Conservation (phyloP, 1,284 basidiomycete species). For the Puccinia horiana region DNA sequence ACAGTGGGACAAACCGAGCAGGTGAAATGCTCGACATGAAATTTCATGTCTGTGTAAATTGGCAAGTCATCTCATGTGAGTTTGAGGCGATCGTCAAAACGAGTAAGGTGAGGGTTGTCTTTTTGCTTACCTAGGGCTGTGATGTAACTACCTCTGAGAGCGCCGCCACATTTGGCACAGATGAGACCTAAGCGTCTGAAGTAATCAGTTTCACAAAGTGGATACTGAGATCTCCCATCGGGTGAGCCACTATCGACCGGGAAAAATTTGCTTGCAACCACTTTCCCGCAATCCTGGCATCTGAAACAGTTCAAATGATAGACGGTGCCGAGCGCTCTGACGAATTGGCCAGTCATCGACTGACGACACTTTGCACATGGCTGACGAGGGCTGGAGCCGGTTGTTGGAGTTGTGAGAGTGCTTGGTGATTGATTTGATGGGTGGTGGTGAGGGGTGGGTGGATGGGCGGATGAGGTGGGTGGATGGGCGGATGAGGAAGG, state of each 20-base stretch:
- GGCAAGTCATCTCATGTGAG: not conserved
- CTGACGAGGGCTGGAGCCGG: conserved; percentile 47
- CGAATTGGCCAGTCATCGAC: conserved; percentile 85
- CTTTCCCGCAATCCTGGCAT: conserved; percentile 95
- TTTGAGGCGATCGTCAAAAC: not conserved
- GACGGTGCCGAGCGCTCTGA: conserved; percentile 88
- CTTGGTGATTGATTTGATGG: not conserved
- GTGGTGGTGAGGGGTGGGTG: not conserved
- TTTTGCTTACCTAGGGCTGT: conserved; percentile 87
- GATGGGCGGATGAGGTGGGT: not conserved
- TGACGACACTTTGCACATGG: conserved; percentile 56
- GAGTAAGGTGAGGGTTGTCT: not conserved
- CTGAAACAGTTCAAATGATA: conserved; percentile 97
- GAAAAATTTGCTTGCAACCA: conserved; percentile 98
- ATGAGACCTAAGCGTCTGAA: conserved; percentile 94
- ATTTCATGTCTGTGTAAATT: conserved; percentile 65
- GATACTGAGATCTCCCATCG: conserved; percentile 71
- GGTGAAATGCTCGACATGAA: conserved; percentile 98
- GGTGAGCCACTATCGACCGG: conserved; percentile 75
- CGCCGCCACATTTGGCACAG: conserved; percentile 91
- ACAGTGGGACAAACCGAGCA: conserved; percentile 94
- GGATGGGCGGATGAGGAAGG: conserved; percentile 12
- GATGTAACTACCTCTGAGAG: conserved; percentile 94
- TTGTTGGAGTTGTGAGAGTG: not conserved
- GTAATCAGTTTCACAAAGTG: conserved; percentile 96